These are phyloP conservation scores for Rosa hybrid DNA, from an alignment of 331 rosid species.

Conservation along the genomic window DNA sequence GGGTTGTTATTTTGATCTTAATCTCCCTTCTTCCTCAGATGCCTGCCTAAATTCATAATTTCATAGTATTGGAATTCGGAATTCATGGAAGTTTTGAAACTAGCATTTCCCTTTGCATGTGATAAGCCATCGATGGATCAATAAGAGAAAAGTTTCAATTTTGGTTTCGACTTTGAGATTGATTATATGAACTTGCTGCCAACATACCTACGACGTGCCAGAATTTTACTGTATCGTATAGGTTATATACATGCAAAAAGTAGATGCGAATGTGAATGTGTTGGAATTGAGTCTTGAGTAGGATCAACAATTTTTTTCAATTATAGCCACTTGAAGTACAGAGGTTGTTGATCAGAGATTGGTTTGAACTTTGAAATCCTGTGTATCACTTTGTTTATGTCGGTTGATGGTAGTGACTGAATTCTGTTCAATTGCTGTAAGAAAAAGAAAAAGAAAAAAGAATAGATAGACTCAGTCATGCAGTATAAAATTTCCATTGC, in stretches of 20 bases:
- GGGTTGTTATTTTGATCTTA: neutral
- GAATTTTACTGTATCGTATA: neutral
- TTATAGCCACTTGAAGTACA: neutral
- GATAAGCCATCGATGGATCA: neutral
- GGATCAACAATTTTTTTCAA: neutral
- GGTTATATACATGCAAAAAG: too few species aligned
- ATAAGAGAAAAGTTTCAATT: neutral
- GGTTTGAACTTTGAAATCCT: neutral
- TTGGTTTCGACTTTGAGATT: neutral
- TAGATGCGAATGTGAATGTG: neutral
- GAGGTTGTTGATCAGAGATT: neutral
- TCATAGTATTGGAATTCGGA: neutral
- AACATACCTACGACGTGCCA: neutral
- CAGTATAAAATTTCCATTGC: too few species aligned
- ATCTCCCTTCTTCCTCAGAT: neutral
- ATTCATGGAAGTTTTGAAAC: neutral
- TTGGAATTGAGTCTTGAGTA: neutral
- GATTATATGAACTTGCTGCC: neutral
- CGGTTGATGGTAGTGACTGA: neutral
- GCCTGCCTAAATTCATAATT: constrained; percentile 1
- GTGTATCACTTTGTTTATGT: neutral
- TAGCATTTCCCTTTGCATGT: neutral
- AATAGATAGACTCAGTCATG: too few species aligned
- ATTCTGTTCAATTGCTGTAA: too few species aligned
- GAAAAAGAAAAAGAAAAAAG: too few species aligned